Percentiles rank a stretch among this genome's conserved stretches.
Conservation (phyloP, 1,284 basidiomycete species). For the Tilletia caries region DNA sequence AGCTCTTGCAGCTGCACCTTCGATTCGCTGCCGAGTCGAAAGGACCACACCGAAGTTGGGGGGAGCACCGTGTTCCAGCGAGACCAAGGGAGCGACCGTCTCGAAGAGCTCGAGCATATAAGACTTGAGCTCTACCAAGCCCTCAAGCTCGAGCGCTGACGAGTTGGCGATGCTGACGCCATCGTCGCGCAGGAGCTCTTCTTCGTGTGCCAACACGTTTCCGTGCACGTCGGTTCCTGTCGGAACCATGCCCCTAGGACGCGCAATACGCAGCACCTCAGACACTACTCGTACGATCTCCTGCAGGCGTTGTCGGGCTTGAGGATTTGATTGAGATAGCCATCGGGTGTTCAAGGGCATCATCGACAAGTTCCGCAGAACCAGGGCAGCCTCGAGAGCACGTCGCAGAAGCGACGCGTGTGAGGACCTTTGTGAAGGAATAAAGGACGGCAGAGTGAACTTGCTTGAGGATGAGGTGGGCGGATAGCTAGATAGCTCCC, state of each 20-base stretch:
- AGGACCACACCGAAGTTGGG: constrained; percentile 3
- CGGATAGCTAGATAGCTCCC: neutral
- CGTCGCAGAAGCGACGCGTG: constrained; percentile 40
- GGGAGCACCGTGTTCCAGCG: constrained; percentile 1
- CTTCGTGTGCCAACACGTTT: neutral
- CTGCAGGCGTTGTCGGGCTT: neutral
- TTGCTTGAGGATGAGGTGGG: neutral
- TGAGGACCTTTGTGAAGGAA: constrained; percentile 6
- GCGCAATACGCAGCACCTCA: constrained; percentile 7
- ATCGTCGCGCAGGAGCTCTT: neutral
- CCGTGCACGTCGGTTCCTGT: neutral
- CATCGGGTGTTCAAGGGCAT: constrained; percentile 3
- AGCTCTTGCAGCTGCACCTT: neutral
- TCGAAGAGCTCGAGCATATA: constrained; percentile 49
- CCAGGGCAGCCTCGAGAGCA: constrained; percentile 36
- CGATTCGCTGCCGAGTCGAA: neutral
- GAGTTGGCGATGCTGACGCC: neutral
- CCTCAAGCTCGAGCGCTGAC: constrained; percentile 31
- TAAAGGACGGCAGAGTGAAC: neutral
- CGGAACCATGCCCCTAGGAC: neutral
- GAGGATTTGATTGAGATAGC: neutral
- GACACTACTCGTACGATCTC: neutral
- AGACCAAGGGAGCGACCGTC: constrained; percentile 5
- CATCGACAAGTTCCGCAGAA: constrained; percentile 36
- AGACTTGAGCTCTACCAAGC: constrained; percentile 40